Conservation (phyloP, 257 asterid species). For the Paulownia fortunei region DNA sequence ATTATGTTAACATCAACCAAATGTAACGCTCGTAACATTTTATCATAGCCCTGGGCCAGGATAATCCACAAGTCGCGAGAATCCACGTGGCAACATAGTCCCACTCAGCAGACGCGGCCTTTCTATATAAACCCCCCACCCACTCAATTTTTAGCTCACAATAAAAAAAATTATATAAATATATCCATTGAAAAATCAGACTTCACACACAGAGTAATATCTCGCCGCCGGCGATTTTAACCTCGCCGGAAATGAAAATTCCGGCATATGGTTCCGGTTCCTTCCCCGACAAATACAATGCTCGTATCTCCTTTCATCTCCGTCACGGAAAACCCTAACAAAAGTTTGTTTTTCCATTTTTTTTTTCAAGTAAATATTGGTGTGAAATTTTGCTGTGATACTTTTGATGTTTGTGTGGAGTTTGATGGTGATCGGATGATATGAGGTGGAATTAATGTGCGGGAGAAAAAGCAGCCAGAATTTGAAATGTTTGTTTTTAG, state of each 20-base stretch:
- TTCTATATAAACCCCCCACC: constrained; percentile 41
- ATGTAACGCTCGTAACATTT: constrained; percentile 27
- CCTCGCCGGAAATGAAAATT: constrained; percentile 60
- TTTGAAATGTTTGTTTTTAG: constrained; percentile 6
- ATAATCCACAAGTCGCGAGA: constrained; percentile 25
- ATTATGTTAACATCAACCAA: neutral
- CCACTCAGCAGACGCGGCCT: constrained; percentile 25
- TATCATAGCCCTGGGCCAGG: constrained; percentile 22
- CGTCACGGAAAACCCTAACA: constrained; percentile 44
- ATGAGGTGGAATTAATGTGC: constrained; percentile 6
- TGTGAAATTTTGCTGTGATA: neutral
- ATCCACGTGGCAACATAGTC: constrained; percentile 43
- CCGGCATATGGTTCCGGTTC: constrained; percentile 38
- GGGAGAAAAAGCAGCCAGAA: neutral
- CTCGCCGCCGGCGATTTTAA: constrained; percentile 30
- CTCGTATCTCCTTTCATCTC: constrained; percentile 43
- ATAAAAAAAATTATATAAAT: neutral
- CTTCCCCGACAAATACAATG: constrained; percentile 34
- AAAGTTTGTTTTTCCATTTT: neutral
- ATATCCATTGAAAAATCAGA: constrained; percentile 18
- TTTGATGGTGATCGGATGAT: constrained; percentile 24
- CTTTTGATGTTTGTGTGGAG: neutral
- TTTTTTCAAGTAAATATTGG: constrained; percentile 23
- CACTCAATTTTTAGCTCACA: constrained; percentile 28
- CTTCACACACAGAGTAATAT: neutral